phyloP scores from a whole-genome alignment of 441 rosid species.

The Melastoma candidum region DNA sequence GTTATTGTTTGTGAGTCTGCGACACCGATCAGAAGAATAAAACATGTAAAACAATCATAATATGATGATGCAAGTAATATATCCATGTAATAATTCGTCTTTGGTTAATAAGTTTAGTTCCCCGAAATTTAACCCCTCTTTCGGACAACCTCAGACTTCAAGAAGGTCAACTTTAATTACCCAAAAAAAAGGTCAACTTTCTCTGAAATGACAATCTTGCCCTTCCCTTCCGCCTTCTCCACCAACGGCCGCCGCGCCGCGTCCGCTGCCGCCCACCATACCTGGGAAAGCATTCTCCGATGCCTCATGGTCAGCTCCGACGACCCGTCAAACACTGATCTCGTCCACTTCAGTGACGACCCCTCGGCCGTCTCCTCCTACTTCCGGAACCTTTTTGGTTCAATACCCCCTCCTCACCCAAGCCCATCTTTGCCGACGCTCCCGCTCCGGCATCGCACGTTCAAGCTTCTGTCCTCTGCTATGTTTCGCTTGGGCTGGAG shows the following conservation, averaged over 20 bases:
- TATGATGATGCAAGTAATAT: too few relatives aligned
- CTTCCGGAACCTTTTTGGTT: conserved; percentile 6
- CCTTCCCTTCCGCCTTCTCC: conserved; percentile 1
- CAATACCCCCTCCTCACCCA: conserved; percentile 2
- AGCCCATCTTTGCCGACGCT: conserved; percentile 26
- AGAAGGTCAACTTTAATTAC: too few relatives aligned
- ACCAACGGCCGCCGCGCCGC: neutral
- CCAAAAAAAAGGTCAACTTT: too few relatives aligned
- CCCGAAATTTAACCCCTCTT: too few relatives aligned
- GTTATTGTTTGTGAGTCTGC: too few relatives aligned
- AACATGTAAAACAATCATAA: too few relatives aligned
- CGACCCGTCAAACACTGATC: conserved; percentile 1
- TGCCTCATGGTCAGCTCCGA: conserved; percentile 4
- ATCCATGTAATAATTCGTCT: too few relatives aligned
- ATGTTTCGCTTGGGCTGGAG: conserved; percentile 23
- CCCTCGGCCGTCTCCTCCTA: conserved; percentile 6
- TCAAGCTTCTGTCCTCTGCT: conserved; percentile 41
- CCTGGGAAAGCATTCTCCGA: conserved; percentile 1
- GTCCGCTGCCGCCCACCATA: neutral
- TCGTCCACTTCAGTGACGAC: neutral
- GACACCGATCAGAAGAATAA: too few relatives aligned
- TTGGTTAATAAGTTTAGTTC: too few relatives aligned
- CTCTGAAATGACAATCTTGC: neutral
- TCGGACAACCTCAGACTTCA: too few relatives aligned
- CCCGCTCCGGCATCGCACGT: conserved; percentile 40